Evolutionary conservation across 2,329 filamentous ascomycete genomes (phyloP), one percentile per base, ranked within the genome.

Genomic region (Fusarium foetens): DNA sequence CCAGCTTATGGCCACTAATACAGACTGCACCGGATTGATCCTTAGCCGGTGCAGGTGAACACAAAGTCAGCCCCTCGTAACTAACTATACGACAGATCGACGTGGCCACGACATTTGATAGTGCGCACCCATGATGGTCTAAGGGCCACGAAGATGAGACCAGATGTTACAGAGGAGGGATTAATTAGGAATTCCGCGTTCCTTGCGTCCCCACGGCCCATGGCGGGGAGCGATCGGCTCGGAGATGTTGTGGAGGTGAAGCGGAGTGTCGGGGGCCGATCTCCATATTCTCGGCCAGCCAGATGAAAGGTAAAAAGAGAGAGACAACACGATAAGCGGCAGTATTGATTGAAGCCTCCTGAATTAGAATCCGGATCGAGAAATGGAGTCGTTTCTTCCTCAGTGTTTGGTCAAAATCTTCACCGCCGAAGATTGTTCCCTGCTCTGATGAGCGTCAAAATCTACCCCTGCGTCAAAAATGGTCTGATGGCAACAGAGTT

Each of bases 391-490:
- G 49, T 54, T 43, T 54, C 33, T 55, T 14, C 39, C 48, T 61
- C 25, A 36, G 21, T 36, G 39, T 52, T 68, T 52, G 38, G 53
- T 36, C 55, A 29, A 52, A 52, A 49, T 65, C 55, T 70, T 66
- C 58, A 66, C 70, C 70, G 70, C 66, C 45, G 43, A 68, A 68
- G 60, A 68, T 66, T 57, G 58, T 63, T 71, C 59, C 58, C 67
- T 60, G 54, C 54, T 48, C 41, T 49, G 54, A 49, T 46, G 58
- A 68, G 58, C 62, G 55, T 71, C 54, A 46, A 61, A 36, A 72
- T 43, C 41, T 68, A 70, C 72, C 72, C 72, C 72, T 74, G 72
- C 72, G 51, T 70, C 51, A 51, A 51, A 64, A 71, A 75, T 74
- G 72, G 72, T 58, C 72, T 74, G 72, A 74, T 74, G 63, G 70